phyloP scores from a whole-genome alignment of 192 early-diverging fungal species.

The Rhizophlyctis rosea region DNA sequence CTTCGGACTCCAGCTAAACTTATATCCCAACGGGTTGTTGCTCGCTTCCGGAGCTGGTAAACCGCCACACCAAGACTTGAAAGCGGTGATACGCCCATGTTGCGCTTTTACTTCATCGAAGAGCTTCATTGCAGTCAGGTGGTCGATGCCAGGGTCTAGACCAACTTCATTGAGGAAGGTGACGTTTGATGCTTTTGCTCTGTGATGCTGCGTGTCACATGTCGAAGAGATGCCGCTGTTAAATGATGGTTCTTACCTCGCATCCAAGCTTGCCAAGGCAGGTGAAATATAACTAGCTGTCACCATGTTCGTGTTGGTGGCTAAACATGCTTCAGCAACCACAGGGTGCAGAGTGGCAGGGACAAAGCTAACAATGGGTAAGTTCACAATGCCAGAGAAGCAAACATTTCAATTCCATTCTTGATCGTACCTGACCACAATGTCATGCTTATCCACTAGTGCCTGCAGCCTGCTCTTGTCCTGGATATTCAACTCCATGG shows the following conservation, averaged over 20 bases:
- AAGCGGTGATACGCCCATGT: slow-evolving; percentile 69
- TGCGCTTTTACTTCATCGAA: slow-evolving; percentile 86
- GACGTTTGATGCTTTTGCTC: slow-evolving; percentile 41
- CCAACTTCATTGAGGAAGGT: slow-evolving; percentile 98
- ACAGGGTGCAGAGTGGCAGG: slow-evolving; percentile 84
- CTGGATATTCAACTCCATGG: slow-evolving; percentile 76
- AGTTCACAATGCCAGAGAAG: background rate
- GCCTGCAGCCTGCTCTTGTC: slow-evolving; percentile 69
- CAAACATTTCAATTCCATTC: background rate
- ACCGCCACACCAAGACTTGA: slow-evolving; percentile 96
- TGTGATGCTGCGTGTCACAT: background rate
- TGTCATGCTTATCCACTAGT: slow-evolving; percentile 78
- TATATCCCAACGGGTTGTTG: slow-evolving; percentile 98
- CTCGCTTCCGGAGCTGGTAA: slow-evolving; percentile 94
- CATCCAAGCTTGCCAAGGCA: slow-evolving; percentile 86
- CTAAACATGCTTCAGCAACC: slow-evolving; percentile 89
- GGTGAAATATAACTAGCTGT: slow-evolving; percentile 97
- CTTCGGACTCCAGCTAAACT: slow-evolving; percentile 91
- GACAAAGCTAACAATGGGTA: slow-evolving; percentile 54
- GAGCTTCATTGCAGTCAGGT: slow-evolving; percentile 73
- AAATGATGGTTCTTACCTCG: slow-evolving; percentile 47
- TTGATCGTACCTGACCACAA: slow-evolving; percentile 72
- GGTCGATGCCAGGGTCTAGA: slow-evolving; percentile 97
- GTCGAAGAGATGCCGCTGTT: background rate
- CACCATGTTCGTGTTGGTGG: slow-evolving; percentile 89